Evolutionary conservation across 2,329 filamentous ascomycete species (phyloP).

Genomic region (Parastagonospora avenae): DNA sequence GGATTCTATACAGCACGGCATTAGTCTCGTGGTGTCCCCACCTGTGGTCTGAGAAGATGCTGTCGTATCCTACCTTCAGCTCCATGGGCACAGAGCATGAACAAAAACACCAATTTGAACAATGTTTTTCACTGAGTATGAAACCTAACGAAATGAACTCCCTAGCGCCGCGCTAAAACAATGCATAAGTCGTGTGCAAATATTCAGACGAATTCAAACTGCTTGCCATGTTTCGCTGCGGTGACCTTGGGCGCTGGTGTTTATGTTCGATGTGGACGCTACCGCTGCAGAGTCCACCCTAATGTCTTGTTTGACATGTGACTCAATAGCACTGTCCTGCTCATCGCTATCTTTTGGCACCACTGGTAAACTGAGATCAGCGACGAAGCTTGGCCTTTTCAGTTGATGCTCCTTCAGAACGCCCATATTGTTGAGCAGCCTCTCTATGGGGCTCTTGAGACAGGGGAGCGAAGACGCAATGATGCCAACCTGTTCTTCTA

Average conservation of each 20-base stretch:
- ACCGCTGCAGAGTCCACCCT: slow-evolving; percentile 21
- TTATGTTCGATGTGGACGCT: slow-evolving; percentile 3
- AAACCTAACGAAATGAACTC: no score
- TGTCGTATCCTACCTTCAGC: no score
- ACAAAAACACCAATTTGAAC: no score
- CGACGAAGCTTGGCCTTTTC: slow-evolving; percentile 26
- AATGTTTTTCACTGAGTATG: no score
- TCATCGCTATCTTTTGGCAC: slow-evolving; percentile 9
- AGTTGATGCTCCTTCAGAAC: slow-evolving; percentile 22
- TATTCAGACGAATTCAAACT: background rate
- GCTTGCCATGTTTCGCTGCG: slow-evolving; percentile 2
- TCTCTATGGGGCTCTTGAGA: slow-evolving; percentile 27
- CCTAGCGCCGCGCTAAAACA: no score
- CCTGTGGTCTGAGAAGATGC: background rate
- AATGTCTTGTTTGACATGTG: slow-evolving; percentile 9
- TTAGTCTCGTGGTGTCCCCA: no score
- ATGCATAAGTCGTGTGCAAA: no score
- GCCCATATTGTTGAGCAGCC: slow-evolving; percentile 23
- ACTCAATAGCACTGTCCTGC: slow-evolving; percentile 8
- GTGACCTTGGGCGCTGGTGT: background rate
- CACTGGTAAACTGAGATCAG: slow-evolving; percentile 8
- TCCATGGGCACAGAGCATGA: no score
- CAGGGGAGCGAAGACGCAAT: slow-evolving; percentile 32
- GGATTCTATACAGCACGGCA: no score
- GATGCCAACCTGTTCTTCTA: slow-evolving; percentile 35